Evolutionary conservation across 345 rosid genomes (phyloP), one percentile per base, ranked within the genome.

Genomic region (Carallia brachiata): DNA sequence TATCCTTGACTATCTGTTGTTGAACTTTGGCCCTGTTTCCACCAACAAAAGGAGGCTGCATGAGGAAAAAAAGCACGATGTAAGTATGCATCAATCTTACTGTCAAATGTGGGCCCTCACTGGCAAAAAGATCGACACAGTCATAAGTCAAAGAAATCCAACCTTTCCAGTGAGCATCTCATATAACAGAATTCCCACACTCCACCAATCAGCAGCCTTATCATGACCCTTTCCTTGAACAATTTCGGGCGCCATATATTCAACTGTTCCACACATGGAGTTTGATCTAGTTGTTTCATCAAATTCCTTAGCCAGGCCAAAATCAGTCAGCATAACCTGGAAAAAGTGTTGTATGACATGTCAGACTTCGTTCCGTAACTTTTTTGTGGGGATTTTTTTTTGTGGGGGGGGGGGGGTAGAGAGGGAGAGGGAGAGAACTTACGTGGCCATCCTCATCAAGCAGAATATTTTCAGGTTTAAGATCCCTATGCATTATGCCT

Each of bases 151-250:
- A 52, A 32, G 31, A 34, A 48, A 19, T 4, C 74, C 73, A 70
- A 90, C 97, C 96, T 90, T 80, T 57, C 91, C 99, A 7, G 96
- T 91, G 52, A 92, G 97, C 97, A 94, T 94, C 84, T 94, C 99
- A 84, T 79, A 90, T 61, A 92, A 69, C 52, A 94, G 82, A 74
- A 90, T 77, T 54, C 99, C 99, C 40, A 88, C 92, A 61, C 98
- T 94, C 98, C 98, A 94, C 97, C 98, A 94, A 52, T 94, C 98
- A 3, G 98, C 95, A 64, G 97, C 86, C 77, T 94, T 94, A 70
- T 94, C 85, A 75, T 94, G 97, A 34, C 97, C 99, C 79, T 83
- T 94, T 10, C 98, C 99, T 6, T 77, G 84, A 72, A 94, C 73
- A 61, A 94, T 90, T 80, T 94, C 99, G 56, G 99, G 97, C 57